Evolutionary conservation across 495 filamentous ascomycete species (phyloP).

Genomic region (Talaromyces borbonicus): DNA sequence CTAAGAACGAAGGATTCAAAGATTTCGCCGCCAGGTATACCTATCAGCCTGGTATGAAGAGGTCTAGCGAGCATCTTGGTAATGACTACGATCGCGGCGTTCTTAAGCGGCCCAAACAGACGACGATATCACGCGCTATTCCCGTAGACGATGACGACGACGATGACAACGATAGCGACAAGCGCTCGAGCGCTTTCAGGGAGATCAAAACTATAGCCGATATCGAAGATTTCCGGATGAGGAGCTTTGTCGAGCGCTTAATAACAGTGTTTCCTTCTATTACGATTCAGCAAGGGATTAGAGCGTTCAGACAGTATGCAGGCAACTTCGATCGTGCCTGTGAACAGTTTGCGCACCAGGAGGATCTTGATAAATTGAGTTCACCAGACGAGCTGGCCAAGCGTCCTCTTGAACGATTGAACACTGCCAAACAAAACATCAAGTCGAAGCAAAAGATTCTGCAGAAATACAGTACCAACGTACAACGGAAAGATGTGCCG

Average conservation of each 20-base stretch:
- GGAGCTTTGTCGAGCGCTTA: conserved; percentile 48
- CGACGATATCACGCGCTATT: conserved; percentile 46
- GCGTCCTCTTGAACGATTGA: conserved; percentile 5
- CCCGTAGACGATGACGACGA: conserved; percentile 27
- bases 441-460: conserved; percentile 50
- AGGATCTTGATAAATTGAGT: conserved; percentile 13
- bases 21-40: conserved; percentile 38
- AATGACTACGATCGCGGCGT: conserved; percentile 30
- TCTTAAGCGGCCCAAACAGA: conserved; percentile 35
- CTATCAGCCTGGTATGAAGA: conserved; percentile 39
- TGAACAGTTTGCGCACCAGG: conserved; percentile 30
- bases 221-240: conserved; percentile 43
- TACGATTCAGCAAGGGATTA: conserved; percentile 37
- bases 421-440: conserved; percentile 46
- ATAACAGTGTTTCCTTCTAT: conserved; percentile 40
- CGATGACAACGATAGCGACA: no score
- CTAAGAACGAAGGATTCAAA: conserved; percentile 29
- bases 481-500: not conserved
- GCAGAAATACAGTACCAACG: conserved; percentile 35
- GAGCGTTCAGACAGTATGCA: conserved; percentile 41
- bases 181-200: not conserved
- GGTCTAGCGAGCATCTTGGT: conserved; percentile 37
- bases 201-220: conserved; percentile 32
- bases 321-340: conserved; percentile 54
- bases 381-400: conserved; percentile 33